Evolutionary conservation across 106 monocot genomes (phyloP), one percentile per base, ranked within the genome.

Genomic region (Allium fistulosum): DNA sequence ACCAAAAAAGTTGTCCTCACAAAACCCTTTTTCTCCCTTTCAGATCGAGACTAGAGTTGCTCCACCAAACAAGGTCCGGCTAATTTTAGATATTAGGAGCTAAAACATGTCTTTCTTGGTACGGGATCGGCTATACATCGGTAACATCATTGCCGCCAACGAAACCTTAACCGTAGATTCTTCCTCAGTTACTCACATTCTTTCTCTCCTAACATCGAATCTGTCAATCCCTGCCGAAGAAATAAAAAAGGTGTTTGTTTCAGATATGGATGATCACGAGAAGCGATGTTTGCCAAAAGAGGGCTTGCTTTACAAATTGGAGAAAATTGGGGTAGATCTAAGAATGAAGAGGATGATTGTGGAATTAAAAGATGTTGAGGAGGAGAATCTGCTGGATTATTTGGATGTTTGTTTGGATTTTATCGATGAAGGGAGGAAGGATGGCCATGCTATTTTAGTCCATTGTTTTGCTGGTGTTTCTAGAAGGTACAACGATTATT

Each of bases 381-480:
- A 90, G 17, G 90, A 84, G 82, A 69, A 87, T 66, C 58, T 94
- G 70, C 50, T 94, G 73, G 94, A 94, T 74, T 78, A 82, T 62
- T 67, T 94, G 66, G 85, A 86, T 51, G 79, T 77, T 10, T 88
- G 94, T 67, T 70, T 94, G 67, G 87, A 90, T 64, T 94, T 90
- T 67, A 90, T 94, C 22, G 87, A 94, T 2, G 74, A 76, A 53
- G 71, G 80, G 11, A 74, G 84, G 78, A 82, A 80, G 66, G 84
- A 78, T 48, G 93, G 93, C 6, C 37, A 37, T 37, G 75, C 72
- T 0, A 74, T 90, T 47, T 61, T 90, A 50, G 93, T 94, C 62
- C 93, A 94, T 74, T 94, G 93, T 77, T 94, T 94, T 53, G 89
- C 93, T 14, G 93, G 88, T 10, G 83, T 94, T 11, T 86, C 86